Evolutionary conservation across 257 asterid genomes (phyloP).

Genomic region (Solanum neorickii): DNA sequence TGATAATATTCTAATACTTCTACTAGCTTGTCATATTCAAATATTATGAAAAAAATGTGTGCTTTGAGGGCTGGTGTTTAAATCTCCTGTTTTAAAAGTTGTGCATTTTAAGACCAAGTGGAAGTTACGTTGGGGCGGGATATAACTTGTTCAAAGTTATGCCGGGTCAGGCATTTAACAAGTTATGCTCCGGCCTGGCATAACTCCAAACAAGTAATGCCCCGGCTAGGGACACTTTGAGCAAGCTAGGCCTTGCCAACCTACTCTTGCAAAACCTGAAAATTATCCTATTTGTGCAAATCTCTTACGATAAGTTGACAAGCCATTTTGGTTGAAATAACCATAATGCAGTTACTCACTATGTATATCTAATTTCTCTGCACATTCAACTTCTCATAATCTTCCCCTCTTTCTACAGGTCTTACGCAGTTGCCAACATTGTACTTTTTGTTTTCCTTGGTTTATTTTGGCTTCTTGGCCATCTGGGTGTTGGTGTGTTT

Average conservation of each 20-base stretch:
- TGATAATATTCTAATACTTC: not conserved
- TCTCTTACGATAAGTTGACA: not conserved
- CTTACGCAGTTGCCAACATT: slow-evolving; percentile 73
- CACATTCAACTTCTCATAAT: not conserved
- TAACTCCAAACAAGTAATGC: not conserved
- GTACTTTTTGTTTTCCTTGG: slow-evolving; percentile 47
- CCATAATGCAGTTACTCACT: not conserved
- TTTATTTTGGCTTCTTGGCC: slow-evolving; percentile 50
- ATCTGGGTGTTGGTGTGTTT: slow-evolving; percentile 50
- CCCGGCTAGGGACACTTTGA: not conserved
- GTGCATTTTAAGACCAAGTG: not conserved
- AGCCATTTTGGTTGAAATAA: not conserved
- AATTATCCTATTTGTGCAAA: not conserved
- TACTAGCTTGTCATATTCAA: not conserved
- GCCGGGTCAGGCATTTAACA: not conserved
- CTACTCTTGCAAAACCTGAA: not conserved
- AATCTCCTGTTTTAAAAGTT: not conserved
- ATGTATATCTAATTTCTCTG: not conserved
- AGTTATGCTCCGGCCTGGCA: not conserved
- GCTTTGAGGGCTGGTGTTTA: not conserved
- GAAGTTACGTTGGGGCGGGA: not conserved
- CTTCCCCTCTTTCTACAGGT: slow-evolving; percentile 23
- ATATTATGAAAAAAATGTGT: not conserved
- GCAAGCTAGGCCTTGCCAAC: not conserved
- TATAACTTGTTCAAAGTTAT: not conserved